Evolutionary conservation across 805 yeast species (phyloP), one percentile per base, ranked within the genome.

Genomic region (Candida koratica): DNA sequence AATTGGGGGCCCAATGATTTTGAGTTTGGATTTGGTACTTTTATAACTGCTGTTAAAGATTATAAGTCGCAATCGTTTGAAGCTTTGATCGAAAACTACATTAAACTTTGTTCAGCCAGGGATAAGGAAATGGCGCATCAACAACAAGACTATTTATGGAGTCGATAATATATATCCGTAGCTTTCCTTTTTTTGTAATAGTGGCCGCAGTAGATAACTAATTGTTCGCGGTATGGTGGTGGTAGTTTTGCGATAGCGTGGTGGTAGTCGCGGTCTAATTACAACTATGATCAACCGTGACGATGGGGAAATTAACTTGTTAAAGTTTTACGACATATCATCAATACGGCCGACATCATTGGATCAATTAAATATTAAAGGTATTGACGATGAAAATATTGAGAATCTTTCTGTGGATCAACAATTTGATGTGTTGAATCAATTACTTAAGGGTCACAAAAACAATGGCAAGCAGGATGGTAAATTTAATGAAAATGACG

Each of bases 1-100:
- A 46, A 43, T 17, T 81, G 86, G 85, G 63, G 70, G 2, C 79
- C 81, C 1, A 50, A 69, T 1, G 93, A 84, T 56, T 69, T 83
- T 42, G 69, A 70, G 42, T 64, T 69, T 11, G 78, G 79, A 28
- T 83, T 77, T 50, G 84, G 78, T 38, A 73, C 71, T 42, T 67
- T 81, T 75, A 71, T 73, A 47, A 46, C 68, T 6, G 60, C 70
- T 4, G 59, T 79, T 9, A 67, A 75, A 36, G 81, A 76, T 37
- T 41, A 46, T 32, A 42, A 40, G 27, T 43, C 40, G 17, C 28
- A 45, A 15, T 13, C 38, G 1, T 47, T 55, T 19, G 40, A 37
- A 11, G 42, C 38, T 5, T 39, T 50, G 12, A 18, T 55, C 11
- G 44, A 43, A 9, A 42, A 37, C 13, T 37, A 52, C 5, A 41